Evolutionary conservation across 2,329 filamentous ascomycete genomes (phyloP).

Genomic region (Neonectria punicea): DNA sequence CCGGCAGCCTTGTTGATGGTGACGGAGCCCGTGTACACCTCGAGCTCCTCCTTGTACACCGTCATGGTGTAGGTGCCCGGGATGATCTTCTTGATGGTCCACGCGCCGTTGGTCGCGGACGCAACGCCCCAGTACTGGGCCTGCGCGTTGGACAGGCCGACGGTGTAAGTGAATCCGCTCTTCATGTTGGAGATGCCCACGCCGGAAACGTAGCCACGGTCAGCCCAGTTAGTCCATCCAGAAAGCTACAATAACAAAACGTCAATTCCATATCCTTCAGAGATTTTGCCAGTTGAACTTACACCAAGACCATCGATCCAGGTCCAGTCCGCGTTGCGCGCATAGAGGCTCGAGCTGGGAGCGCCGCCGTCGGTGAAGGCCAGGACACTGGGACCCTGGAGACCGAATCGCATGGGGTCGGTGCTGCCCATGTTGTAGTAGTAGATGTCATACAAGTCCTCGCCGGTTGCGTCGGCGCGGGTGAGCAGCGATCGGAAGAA

Average conservation of each 20-base stretch:
- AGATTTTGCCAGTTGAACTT: not conserved
- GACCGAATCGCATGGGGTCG: conserved; percentile 53
- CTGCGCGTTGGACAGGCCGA: conserved; percentile 47
- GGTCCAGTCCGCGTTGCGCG: conserved; percentile 48
- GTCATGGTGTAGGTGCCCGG: conserved; percentile 48
- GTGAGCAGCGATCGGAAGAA: conserved; percentile 54
- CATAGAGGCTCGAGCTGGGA: conserved; percentile 50
- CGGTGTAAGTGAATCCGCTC: conserved; percentile 50
- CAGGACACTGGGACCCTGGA: conserved; percentile 54
- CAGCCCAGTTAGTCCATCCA: conserved; percentile 46
- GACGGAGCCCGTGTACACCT: conserved; percentile 41
- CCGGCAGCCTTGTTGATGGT: conserved; percentile 44
- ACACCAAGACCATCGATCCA: conserved; percentile 47
- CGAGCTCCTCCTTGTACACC: conserved; percentile 49
- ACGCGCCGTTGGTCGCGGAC: conserved; percentile 39
- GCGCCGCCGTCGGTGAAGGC: conserved; percentile 51
- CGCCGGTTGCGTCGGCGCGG: conserved; percentile 48
- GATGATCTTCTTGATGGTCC: conserved; percentile 45
- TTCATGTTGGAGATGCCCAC: conserved; percentile 52
- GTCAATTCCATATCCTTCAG: not conserved
- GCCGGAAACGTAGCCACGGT: conserved; percentile 44
- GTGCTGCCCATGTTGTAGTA: conserved; percentile 57
- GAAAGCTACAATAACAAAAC: conserved; percentile 32
- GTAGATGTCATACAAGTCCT: conserved; percentile 56
- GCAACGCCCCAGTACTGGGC: conserved; percentile 52